These are phyloP conservation scores for Peronosclerospora sorghi DNA, from an alignment of 352 stramenopile species.

Conservation along the genomic window DNA sequence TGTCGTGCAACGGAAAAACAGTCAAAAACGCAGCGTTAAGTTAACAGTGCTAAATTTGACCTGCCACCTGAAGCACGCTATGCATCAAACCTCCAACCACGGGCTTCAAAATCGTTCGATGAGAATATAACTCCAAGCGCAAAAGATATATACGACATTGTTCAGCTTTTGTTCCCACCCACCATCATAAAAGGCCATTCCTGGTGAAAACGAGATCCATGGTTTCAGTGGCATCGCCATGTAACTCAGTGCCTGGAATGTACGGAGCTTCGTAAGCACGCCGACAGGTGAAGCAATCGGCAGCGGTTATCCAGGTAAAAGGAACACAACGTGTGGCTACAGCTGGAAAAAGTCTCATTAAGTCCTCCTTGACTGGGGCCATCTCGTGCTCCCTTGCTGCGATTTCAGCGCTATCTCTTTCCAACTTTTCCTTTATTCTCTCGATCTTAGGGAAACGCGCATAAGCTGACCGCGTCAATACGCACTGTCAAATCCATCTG, in stretches of 20 bases:
- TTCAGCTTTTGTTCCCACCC: neutral
- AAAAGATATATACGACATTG: conserved; percentile 2
- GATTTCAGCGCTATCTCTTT: conserved; percentile 39
- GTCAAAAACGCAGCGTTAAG: neutral
- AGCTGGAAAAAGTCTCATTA: conserved; percentile 44
- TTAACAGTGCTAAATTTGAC: neutral
- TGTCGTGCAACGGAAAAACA: neutral
- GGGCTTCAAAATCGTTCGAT: conserved; percentile 51
- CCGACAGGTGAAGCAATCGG: conserved; percentile 72
- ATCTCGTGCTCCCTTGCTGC: conserved; percentile 40
- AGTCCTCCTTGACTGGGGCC: conserved; percentile 35
- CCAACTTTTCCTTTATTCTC: conserved; percentile 35
- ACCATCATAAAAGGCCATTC: conserved; percentile 11
- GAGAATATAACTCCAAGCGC: conserved; percentile 51
- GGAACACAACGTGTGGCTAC: conserved; percentile 20
- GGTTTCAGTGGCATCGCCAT: conserved; percentile 23
- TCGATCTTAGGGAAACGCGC: conserved; percentile 49
- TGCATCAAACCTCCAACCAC: conserved; percentile 53
- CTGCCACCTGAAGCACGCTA: conserved; percentile 39
- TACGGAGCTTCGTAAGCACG: conserved; percentile 35
- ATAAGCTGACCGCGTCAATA: conserved; percentile 29
- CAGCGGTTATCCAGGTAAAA: conserved; percentile 61
- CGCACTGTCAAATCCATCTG: no score
- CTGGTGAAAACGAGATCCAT: conserved; percentile 67
- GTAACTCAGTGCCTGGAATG: conserved; percentile 39